Base-by-base conservation (phyloP, 176 grass and related monocot genomes). In the Puccinellia tenuiflora region DNA sequence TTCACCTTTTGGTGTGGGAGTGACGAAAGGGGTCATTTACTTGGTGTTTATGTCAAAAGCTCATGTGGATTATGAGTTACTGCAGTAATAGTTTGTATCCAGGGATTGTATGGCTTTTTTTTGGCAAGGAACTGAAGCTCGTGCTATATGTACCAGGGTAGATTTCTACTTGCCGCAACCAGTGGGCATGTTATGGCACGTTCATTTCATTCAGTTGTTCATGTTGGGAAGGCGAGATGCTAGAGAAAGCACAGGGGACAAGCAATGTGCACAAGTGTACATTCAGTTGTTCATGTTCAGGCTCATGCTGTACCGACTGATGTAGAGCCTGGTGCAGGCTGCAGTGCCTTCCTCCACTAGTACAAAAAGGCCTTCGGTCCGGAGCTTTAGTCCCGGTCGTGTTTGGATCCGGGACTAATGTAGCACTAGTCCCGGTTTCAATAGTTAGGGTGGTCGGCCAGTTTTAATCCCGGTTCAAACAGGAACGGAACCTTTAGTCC, bases 291-390 rank as follows among this genome's bases (percentile, higher is more conserved):
- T n/a, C n/a, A 94, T 83, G 96, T 99, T 86, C 96, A 99, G 81
- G 96, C 96, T 89, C 96, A 99, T 93, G 96, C 96, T 68, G 96
- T 93, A 82, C 96, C 96, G 2, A 99, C 96, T 64, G 96, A 99
- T 81, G 93, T 99, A 42, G 96, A 99, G 69, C 96, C 96, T 76
- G 96, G 93, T 90, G 96, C 96, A 83, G 96, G 96, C 68, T 99
- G 48, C 96, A 99, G 59, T 99, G 96, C 93, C 85, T 99, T 65
- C 93, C 96, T 64, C 79, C n/a, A n/a, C n/a, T n/a, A n/a, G n/a
- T n/a, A n/a, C n/a, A n/a, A n/a, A n/a, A n/a, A n/a, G n/a, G n/a
- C n/a, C n/a, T n/a, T n/a, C n/a, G n/a, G n/a, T n/a, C n/a, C n/a
- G n/a, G n/a, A n/a, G n/a, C n/a, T n/a, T n/a, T n/a, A n/a, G n/a